Conservation (phyloP, 75 land plant genomes). For the Picea glauca region DNA sequence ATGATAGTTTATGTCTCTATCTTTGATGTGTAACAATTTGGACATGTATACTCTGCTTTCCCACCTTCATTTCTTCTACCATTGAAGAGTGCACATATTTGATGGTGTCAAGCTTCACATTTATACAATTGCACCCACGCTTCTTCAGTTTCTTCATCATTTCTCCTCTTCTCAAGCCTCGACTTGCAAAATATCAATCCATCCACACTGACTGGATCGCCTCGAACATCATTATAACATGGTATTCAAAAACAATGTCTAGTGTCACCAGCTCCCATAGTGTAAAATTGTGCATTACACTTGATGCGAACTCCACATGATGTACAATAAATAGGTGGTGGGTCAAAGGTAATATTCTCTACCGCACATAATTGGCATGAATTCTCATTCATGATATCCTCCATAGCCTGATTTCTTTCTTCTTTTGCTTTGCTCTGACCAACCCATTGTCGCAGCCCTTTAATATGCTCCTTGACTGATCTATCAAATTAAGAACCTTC, state of each 20-base stretch:
- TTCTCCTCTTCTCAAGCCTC: no score
- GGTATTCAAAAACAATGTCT: slow-evolving; percentile 87
- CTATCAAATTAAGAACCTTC: no score
- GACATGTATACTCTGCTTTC: no score
- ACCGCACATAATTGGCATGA: slow-evolving; percentile 96
- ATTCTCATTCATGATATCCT: slow-evolving; percentile 67
- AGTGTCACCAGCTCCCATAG: slow-evolving; percentile 74
- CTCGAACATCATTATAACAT: slow-evolving; percentile 90
- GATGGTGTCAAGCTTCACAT: slow-evolving; percentile 95
- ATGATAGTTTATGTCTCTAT: slow-evolving; percentile 89
- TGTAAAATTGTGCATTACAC: slow-evolving; percentile 82
- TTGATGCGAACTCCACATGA: slow-evolving; percentile 95
- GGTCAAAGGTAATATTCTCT: slow-evolving; percentile 94
- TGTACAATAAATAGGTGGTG: slow-evolving; percentile 13
- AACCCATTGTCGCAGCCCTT: slow-evolving; percentile 88
- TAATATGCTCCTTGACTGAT: slow-evolving; percentile 83
- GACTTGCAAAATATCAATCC: slow-evolving; percentile 57
- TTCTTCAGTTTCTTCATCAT: no score
- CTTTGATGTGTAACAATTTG: no score
- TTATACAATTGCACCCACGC: slow-evolving; percentile 63
- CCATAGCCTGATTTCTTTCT: slow-evolving; percentile 93
- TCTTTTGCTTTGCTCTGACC: slow-evolving; percentile 98
- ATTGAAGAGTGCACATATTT: no score
- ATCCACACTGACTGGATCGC: slow-evolving; percentile 71
- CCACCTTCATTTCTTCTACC: no score